Evolutionary conservation across 768 basidiomycete genomes (phyloP).

Genomic region (Calocera cornea): DNA sequence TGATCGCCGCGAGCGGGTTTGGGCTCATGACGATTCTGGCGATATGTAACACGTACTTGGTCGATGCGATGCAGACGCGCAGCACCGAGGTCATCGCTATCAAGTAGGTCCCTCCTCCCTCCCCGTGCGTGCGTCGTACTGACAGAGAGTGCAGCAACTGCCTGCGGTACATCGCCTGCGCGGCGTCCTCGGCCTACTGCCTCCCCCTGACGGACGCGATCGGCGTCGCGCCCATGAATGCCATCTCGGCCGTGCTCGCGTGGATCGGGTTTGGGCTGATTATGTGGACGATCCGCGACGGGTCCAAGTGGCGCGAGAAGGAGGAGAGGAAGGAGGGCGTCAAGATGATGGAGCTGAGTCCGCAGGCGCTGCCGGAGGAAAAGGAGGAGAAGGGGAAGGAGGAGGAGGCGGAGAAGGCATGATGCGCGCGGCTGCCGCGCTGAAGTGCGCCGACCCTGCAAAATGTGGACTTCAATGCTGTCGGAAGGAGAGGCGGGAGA

Average conservation of each 20-base stretch:
- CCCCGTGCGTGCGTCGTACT: neutral
- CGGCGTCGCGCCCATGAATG: constrained; percentile 26
- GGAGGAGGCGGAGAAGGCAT: neutral
- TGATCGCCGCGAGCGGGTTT: neutral
- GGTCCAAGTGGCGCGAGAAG: neutral
- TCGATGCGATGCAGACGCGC: neutral
- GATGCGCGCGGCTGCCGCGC: neutral
- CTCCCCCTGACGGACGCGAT: constrained; percentile 25
- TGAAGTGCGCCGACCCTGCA: neutral
- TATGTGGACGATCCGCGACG: constrained; percentile 7
- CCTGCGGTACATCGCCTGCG: constrained; percentile 24
- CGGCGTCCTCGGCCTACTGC: constrained; percentile 25
- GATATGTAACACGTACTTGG: neutral
- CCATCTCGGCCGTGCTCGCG: constrained; percentile 18
- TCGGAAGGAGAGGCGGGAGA: neutral
- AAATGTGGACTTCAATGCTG: neutral
- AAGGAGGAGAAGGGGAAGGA: neutral
- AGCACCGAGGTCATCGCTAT: constrained; percentile 1
- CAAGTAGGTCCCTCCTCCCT: constrained; percentile 11
- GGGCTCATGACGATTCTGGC: neutral
- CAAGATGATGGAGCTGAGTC: neutral
- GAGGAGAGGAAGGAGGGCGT: neutral
- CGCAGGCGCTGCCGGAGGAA: neutral
- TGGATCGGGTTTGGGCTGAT: constrained; percentile 12
- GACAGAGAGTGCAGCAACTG: constrained; percentile 6